A percentile compares a stretch with the other conserved stretches of the same genome.
Evolutionary conservation across 768 basidiomycete species (phyloP).

Genomic region (Scleroderma citrinum): DNA sequence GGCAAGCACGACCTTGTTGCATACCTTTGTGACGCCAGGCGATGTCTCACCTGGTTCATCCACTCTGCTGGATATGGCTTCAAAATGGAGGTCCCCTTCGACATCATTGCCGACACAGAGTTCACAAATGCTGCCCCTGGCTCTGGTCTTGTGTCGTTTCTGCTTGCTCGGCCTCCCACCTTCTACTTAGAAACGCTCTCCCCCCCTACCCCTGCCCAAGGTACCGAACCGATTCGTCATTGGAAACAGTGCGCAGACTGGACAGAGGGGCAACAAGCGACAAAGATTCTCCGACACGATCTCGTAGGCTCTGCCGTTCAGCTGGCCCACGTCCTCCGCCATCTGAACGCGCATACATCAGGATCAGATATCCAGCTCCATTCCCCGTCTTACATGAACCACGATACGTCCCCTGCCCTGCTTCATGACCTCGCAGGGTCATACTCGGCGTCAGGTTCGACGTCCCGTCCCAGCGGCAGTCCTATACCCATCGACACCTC

Average conservation of each 20-base stretch:
- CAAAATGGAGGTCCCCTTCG: conserved; percentile 81
- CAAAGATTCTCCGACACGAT: conserved; percentile 55
- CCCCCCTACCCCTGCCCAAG: conserved; percentile 23
- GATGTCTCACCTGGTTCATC: conserved; percentile 74
- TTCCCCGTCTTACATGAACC: conserved; percentile 31
- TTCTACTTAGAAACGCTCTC: conserved; percentile 59
- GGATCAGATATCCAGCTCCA: conserved; percentile 32
- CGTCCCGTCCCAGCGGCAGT: conserved; percentile 7
- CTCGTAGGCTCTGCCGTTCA: conserved; percentile 60
- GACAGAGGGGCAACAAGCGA: conserved; percentile 71
- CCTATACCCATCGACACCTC: conserved; percentile 6
- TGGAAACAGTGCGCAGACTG: conserved; percentile 72
- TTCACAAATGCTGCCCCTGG: conserved; percentile 51
- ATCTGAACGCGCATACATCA: conserved; percentile 31
- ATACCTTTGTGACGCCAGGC: conserved; percentile 64
- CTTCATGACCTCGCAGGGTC: conserved; percentile 25
- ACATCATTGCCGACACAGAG: conserved; percentile 50
- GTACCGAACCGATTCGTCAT: conserved; percentile 27
- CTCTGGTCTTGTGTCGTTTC: conserved; percentile 54
- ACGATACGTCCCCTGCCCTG: conserved; percentile 23
- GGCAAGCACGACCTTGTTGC: conserved; percentile 65
- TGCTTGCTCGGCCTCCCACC: conserved; percentile 58
- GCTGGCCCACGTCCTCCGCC: conserved; percentile 49
- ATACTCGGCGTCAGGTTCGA: conserved; percentile 20
- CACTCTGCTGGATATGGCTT: conserved; percentile 66